These are phyloP conservation scores for Neofusicoccum cordaticola DNA, from an alignment of 2,329 filamentous ascomycete genomes.

Conservation along the genomic window DNA sequence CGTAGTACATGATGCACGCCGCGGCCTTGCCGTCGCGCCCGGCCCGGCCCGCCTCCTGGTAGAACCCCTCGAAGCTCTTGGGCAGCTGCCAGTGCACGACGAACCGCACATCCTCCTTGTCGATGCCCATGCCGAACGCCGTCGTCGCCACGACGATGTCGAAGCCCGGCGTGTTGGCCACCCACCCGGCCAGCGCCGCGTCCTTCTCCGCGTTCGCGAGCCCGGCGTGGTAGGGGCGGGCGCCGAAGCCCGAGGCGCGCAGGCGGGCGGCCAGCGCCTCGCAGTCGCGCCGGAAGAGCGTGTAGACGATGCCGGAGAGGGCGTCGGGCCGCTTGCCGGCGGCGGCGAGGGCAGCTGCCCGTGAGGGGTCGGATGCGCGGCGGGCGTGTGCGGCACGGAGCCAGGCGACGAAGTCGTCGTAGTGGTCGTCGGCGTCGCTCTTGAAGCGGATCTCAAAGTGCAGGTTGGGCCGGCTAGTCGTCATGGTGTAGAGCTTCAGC, in stretches of 20 bases:
- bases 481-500: slow-evolving; percentile 75
- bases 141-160: slow-evolving; percentile 94
- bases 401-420: slow-evolving; percentile 74
- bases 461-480: slow-evolving; percentile 78
- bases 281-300: slow-evolving; percentile 70
- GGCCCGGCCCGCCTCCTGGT: slow-evolving; percentile 90
- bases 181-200: slow-evolving; percentile 68
- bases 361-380: slow-evolving; percentile 56
- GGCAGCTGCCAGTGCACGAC: slow-evolving; percentile 93
- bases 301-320: slow-evolving; percentile 78
- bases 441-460: slow-evolving; percentile 89
- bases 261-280: slow-evolving; percentile 67
- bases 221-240: slow-evolving; percentile 70
- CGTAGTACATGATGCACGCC: slow-evolving; percentile 88
- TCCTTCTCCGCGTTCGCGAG: slow-evolving; percentile 66
- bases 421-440: slow-evolving; percentile 69
- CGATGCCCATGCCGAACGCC: slow-evolving; percentile 96
- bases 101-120: slow-evolving; percentile 91
- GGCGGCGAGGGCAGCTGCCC: slow-evolving; percentile 58
- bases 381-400: slow-evolving; percentile 69
- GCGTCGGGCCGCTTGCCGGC: slow-evolving; percentile 58
- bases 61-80: slow-evolving; percentile 93
- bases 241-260: slow-evolving; percentile 66
- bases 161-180: slow-evolving; percentile 70
- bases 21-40: slow-evolving; percentile 86